Evolutionary conservation across 2,329 filamentous ascomycete genomes (phyloP).

Genomic region (Furcasterigmium sp.): DNA sequence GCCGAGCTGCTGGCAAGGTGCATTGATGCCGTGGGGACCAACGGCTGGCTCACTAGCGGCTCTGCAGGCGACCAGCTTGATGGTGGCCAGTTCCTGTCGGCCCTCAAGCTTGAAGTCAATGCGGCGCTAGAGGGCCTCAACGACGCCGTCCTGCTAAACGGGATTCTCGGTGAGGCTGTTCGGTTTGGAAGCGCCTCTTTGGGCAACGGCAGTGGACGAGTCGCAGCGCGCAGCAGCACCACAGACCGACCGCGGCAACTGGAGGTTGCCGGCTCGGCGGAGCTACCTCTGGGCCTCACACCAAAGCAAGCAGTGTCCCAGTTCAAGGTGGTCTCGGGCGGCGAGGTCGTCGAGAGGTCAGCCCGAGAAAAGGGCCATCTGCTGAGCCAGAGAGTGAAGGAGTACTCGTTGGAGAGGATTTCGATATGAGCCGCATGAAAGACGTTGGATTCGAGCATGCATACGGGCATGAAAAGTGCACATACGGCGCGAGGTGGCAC

Average conservation of each 20-base stretch:
- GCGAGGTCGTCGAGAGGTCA: conserved; percentile 65
- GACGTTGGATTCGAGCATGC: no score
- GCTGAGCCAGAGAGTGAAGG: conserved; percentile 72
- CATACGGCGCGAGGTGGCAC: no score
- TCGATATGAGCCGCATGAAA: conserved; percentile 42
- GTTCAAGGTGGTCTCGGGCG: conserved; percentile 60
- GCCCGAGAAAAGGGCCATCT: conserved; percentile 71
- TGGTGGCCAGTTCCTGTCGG: conserved; percentile 58
- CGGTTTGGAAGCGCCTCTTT: conserved; percentile 44
- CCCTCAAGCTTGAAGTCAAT: conserved; percentile 63
- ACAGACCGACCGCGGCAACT: conserved; percentile 38
- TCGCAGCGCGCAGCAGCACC: conserved; percentile 9
- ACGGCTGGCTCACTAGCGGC: conserved; percentile 67
- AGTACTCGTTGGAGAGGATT: conserved; percentile 80
- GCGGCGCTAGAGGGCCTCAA: conserved; percentile 68
- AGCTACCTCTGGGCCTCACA: conserved; percentile 72
- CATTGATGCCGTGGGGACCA: conserved; percentile 68
- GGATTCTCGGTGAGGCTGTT: conserved; percentile 60
- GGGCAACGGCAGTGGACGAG: conserved; percentile 15
- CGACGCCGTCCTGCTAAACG: conserved; percentile 60
- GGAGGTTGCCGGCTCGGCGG: conserved; percentile 36
- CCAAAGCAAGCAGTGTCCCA: conserved; percentile 42
- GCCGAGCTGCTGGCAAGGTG: conserved; percentile 67
- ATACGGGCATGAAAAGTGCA: no score
- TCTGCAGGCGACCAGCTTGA: conserved; percentile 45